A percentile compares a stretch with the other conserved stretches of the same genome.
These are phyloP conservation scores for Calonectria ilicicola DNA, from an alignment of 2,329 filamentous ascomycete genomes.

Conservation along the genomic window DNA sequence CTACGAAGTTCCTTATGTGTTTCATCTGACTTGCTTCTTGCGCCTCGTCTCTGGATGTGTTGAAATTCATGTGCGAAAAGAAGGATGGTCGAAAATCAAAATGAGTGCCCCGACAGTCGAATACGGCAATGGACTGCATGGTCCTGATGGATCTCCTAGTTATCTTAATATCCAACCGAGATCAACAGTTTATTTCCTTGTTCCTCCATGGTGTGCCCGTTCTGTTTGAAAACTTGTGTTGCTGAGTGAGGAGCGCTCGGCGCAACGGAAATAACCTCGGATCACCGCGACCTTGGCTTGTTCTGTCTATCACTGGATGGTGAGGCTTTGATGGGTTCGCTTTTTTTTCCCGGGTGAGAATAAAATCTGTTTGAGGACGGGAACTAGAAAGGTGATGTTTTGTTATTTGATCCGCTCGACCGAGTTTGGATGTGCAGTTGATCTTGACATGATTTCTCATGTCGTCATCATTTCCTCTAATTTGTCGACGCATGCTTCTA, in stretches of 20 bases:
- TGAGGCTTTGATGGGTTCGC: no score
- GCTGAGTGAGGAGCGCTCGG: background rate
- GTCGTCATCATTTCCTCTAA: background rate
- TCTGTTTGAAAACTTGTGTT: background rate
- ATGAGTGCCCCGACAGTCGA: background rate
- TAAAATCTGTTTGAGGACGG: background rate
- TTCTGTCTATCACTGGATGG: background rate
- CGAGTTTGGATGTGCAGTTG: no score
- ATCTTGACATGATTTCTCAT: no score
- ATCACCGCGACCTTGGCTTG: background rate
- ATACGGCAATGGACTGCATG: background rate
- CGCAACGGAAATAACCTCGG: background rate
- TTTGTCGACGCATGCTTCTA: background rate
- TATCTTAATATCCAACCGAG: background rate
- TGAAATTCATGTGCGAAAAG: background rate
- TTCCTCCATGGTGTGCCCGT: background rate
- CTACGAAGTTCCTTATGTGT: conserved; percentile 40
- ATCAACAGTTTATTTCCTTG: background rate
- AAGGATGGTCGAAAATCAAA: background rate
- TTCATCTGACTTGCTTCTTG: conserved; percentile 22
- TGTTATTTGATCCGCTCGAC: background rate
- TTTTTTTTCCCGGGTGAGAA: no score
- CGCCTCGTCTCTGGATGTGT: background rate
- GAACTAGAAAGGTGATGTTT: no score
- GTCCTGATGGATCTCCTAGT: background rate